These are phyloP conservation scores for Sphaerobolus stellatus DNA, from an alignment of 1,284 basidiomycete species.

Conservation along the genomic window DNA sequence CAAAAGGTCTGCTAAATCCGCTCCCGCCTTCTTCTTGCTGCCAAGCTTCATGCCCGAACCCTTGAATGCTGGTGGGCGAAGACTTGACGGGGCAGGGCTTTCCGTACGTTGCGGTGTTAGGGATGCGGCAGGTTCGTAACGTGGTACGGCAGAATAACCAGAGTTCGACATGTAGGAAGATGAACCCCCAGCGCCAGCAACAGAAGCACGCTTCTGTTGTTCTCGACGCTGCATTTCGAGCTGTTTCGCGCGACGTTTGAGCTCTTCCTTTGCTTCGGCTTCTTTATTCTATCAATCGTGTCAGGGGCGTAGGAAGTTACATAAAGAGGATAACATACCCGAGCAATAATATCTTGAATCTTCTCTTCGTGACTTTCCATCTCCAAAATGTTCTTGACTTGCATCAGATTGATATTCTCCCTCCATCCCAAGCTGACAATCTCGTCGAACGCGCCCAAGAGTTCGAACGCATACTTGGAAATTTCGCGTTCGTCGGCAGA, in stretches of 20 bases:
- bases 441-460: conserved; percentile 96
- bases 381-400: conserved; percentile 91
- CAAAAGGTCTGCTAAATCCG: conserved; percentile 84
- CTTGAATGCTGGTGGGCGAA: conserved; percentile 83
- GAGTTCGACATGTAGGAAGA: conserved; percentile 62
- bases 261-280: conserved; percentile 98
- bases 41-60: conserved; percentile 98
- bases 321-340: conserved; percentile 50
- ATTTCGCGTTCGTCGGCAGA: conserved; percentile 90
- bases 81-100: conserved; percentile 51
- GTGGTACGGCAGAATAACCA: conserved; percentile 68
- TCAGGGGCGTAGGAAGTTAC: neutral
- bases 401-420: conserved; percentile 89
- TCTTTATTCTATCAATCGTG: conserved; percentile 83
- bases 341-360: conserved; percentile 98
- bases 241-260: conserved; percentile 97
- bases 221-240: conserved; percentile 97
- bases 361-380: conserved; percentile 99
- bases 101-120: conserved; percentile 43
- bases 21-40: conserved; percentile 84
- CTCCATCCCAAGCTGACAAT: conserved; percentile 93
- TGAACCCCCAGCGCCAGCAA: conserved; percentile 44
- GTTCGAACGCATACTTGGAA: conserved; percentile 88
- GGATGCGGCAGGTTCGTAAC: conserved; percentile 64
- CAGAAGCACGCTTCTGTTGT: conserved; percentile 73